These are phyloP conservation scores for Limonomyces culmigenus DNA, from an alignment of 1,284 basidiomycete genomes.

Conservation along the genomic window DNA sequence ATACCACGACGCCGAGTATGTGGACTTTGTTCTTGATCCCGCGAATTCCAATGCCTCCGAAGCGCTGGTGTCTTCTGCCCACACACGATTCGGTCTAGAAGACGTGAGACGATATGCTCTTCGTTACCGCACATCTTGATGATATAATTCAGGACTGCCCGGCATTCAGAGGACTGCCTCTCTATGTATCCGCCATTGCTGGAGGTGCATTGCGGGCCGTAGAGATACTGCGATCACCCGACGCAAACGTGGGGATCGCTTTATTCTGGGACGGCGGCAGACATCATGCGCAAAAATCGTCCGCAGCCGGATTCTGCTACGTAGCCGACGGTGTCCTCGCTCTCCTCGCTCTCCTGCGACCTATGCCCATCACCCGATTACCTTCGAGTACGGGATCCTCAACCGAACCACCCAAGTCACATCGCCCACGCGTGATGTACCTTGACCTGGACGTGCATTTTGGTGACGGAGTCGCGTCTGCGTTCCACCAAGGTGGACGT, in stretches of 20 bases:
- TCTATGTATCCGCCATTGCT: conserved; percentile 58
- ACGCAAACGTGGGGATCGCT: conserved; percentile 36
- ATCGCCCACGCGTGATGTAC: conserved; percentile 46
- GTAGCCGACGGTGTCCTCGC: conserved; percentile 81
- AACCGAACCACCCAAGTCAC: conserved; percentile 1
- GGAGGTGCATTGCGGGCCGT: conserved; percentile 69
- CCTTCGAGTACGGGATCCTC: conserved; percentile 4
- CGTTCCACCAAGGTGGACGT: conserved; percentile 33
- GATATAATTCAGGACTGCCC: conserved; percentile 57
- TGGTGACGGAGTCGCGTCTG: conserved; percentile 74
- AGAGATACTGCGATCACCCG: conserved; percentile 43
- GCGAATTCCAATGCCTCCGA: conserved; percentile 10
- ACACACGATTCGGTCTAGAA: conserved; percentile 39
- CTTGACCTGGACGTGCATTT: conserved; percentile 88
- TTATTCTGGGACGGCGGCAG: conserved; percentile 82
- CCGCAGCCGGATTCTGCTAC: conserved; percentile 85
- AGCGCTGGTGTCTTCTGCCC: conserved; percentile 8
- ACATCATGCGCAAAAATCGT: conserved; percentile 61
- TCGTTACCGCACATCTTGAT: conserved; percentile 4
- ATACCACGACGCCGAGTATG: conserved; percentile 41
- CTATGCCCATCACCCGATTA: no score
- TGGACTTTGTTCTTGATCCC: conserved; percentile 32
- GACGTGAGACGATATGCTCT: conserved; percentile 24
- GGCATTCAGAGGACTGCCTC: conserved; percentile 46
- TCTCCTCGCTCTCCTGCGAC: conserved; percentile 41